A percentile compares a stretch with the other conserved stretches of the same genome.
Evolutionary conservation across 306 rosid genomes (phyloP).

Genomic region (Mimosa pudica): DNA sequence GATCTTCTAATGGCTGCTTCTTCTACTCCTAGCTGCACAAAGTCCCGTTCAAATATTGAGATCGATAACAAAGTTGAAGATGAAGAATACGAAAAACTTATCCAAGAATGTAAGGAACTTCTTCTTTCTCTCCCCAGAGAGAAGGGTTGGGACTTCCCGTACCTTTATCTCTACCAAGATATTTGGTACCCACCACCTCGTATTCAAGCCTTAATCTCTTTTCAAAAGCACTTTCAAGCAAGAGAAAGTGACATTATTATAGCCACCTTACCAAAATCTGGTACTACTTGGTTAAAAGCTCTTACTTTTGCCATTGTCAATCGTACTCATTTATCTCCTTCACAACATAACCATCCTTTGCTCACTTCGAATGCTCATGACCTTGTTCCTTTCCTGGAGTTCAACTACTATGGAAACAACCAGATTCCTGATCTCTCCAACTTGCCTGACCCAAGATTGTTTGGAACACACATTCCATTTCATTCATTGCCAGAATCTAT

Average conservation of each 20-base stretch:
- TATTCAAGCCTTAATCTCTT: conserved; percentile 37
- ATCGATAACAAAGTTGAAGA: not conserved
- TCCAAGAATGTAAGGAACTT: conserved; percentile 10
- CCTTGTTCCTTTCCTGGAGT: conserved; percentile 50
- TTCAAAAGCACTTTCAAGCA: conserved; percentile 35
- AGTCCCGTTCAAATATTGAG: not conserved
- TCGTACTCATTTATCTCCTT: conserved; percentile 4
- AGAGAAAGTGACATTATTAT: not conserved
- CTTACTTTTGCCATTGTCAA: conserved; percentile 40
- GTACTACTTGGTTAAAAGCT: conserved; percentile 58
- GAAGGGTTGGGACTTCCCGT: not conserved
- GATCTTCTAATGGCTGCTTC: not conserved
- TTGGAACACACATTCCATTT: conserved; percentile 50
- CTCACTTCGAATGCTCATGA: conserved; percentile 45
- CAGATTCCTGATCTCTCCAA: conserved; percentile 39
- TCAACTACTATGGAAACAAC: conserved; percentile 34
- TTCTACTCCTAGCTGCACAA: not conserved
- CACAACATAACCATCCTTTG: conserved; percentile 37
- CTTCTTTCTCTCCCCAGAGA: not conserved
- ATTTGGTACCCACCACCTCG: conserved; percentile 45
- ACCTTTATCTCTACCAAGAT: conserved; percentile 40
- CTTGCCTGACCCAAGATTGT: conserved; percentile 40
- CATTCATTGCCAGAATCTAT: conserved; percentile 41
- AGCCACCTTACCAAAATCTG: conserved; percentile 46
- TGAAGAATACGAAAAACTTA: not conserved